Evolutionary conservation across 2,329 filamentous ascomycete species (phyloP), one percentile per base, ranked within the genome.

Genomic region (Helicocarpus griseus): DNA sequence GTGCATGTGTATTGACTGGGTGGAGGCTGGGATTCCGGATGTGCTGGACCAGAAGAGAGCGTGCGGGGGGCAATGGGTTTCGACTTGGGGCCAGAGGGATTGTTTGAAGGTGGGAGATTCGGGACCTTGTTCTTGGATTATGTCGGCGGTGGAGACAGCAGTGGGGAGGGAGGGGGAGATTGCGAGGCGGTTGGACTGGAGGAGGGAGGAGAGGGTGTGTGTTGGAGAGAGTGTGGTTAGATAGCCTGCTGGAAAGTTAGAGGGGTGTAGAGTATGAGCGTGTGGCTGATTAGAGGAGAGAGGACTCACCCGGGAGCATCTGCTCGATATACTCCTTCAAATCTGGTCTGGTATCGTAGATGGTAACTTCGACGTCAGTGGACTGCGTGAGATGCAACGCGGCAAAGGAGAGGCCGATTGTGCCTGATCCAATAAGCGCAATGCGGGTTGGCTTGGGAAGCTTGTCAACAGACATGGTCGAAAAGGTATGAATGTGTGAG

Each of bases 51-150:
- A 82, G 47, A 82, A 65, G 17, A 80, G 67, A 0, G 77, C 72
- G 7, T 66, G 55, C 4, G 59, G 52, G 0, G 68, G 66, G 0
- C 76, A 76, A 31, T 74, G 57, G 1, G 64, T 54, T 53, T 79
- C 73, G 5, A 83, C 70, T 22, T 76, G 59, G 0, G 68, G 61
- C 79, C 79, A 82, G 21, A 79, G 65, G 0, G 59, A 58, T 35
- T 67, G 65, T 56, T 82, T 82, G 61, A 80, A 78, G 0, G 65
- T 51, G 0, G 72, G 56, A 47, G 73, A 73, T 58, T 82, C 79
- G 0, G 79, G 78, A 0, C 77, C 77, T 63, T 80, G 78, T 64
- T 82, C 80, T 62, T 83, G 79, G 39, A 83, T 66, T 47, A 82
- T 77, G 39, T 71, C 65, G 1, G 77, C 77, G 50, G 63, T 53